A percentile compares a stretch with the other conserved stretches of the same genome.
These are phyloP conservation scores for Rhodotorula sp. DNA, from an alignment of 1,284 basidiomycete genomes.

Conservation along the genomic window DNA sequence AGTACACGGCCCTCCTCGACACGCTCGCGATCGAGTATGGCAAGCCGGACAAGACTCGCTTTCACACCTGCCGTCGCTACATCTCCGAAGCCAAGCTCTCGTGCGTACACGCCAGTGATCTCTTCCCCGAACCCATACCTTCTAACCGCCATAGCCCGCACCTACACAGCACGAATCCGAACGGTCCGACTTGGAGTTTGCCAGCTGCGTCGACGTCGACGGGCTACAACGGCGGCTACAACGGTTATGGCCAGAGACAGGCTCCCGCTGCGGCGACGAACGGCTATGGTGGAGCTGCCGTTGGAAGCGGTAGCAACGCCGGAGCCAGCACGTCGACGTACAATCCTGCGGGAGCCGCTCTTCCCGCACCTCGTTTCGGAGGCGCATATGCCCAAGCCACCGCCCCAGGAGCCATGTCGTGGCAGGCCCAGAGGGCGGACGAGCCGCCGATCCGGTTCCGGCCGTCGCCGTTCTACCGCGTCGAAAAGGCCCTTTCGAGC, in stretches of 20 bases:
- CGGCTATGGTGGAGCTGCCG: slow-evolving; percentile 4
- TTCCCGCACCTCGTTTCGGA: slow-evolving; percentile 19
- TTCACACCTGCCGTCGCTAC: not conserved
- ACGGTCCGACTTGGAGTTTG: not conserved
- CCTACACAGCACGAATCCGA: not conserved
- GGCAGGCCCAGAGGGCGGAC: slow-evolving; percentile 10
- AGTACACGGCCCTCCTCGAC: slow-evolving; percentile 2
- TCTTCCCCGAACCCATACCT: not conserved
- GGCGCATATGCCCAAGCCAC: not conserved
- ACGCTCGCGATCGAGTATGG: not conserved
- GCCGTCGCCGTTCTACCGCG: slow-evolving; percentile 69
- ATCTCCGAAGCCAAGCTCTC: not conserved
- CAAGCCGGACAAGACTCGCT: slow-evolving; percentile 7
- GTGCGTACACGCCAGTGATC: not conserved
- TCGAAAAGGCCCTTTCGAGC: slow-evolving; percentile 63
- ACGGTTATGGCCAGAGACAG: not conserved
- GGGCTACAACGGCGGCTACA: not conserved
- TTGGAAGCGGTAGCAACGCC: no score
- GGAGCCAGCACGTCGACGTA: not conserved
- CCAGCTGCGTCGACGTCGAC: not conserved
- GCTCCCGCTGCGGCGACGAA: not conserved
- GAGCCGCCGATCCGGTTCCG: slow-evolving; percentile 65
- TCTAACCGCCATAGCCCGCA: no score
- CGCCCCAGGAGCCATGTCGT: slow-evolving; percentile 32
- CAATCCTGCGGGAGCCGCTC: not conserved